Evolutionary conservation across 768 basidiomycete species (phyloP).

Genomic region (Grammothele lineata): DNA sequence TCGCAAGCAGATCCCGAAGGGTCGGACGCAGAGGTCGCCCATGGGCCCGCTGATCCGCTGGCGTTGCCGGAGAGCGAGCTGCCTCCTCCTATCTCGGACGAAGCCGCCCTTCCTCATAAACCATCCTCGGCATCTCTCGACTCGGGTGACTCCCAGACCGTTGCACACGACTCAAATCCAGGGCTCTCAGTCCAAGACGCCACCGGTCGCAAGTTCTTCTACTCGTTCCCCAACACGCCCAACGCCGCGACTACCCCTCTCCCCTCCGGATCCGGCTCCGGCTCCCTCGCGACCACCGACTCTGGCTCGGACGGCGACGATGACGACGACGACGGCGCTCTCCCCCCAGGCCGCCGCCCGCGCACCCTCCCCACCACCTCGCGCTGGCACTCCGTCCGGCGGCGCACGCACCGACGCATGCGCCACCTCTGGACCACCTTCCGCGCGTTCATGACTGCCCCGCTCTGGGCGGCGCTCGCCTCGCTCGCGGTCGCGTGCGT

Average conservation of each 20-base stretch:
- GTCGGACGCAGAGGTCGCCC: slow-evolving; percentile 23
- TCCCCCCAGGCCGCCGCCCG: slow-evolving; percentile 11
- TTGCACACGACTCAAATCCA: slow-evolving; percentile 9
- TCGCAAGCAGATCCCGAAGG: slow-evolving; percentile 61
- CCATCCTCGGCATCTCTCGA: slow-evolving; percentile 3
- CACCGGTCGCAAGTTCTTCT: slow-evolving; percentile 40
- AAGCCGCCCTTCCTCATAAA: slow-evolving; percentile 14
- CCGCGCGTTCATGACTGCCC: slow-evolving; percentile 83
- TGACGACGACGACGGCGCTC: slow-evolving; percentile 17
- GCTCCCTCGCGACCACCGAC: too few species aligned
- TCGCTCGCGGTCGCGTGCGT: slow-evolving; percentile 77
- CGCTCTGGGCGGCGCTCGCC: slow-evolving; percentile 73
- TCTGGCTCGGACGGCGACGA: slow-evolving; percentile 12
- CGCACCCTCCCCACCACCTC: slow-evolving; percentile 20
- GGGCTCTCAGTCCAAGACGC: slow-evolving; percentile 16
- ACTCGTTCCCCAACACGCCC: slow-evolving; percentile 65
- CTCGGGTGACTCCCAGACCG: slow-evolving; percentile 9
- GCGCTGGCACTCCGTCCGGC: slow-evolving; percentile 22
- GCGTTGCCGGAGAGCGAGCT: too few species aligned
- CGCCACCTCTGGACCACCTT: slow-evolving; percentile 35
- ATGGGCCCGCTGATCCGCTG: too few species aligned
- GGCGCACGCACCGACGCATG: slow-evolving; percentile 24
- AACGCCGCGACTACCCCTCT: slow-evolving; percentile 2
- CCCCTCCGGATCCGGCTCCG: background rate
- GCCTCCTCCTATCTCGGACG: too few species aligned